phyloP scores from a whole-genome alignment of 306 rosid species.

The Elaeagnus macrophylla region DNA sequence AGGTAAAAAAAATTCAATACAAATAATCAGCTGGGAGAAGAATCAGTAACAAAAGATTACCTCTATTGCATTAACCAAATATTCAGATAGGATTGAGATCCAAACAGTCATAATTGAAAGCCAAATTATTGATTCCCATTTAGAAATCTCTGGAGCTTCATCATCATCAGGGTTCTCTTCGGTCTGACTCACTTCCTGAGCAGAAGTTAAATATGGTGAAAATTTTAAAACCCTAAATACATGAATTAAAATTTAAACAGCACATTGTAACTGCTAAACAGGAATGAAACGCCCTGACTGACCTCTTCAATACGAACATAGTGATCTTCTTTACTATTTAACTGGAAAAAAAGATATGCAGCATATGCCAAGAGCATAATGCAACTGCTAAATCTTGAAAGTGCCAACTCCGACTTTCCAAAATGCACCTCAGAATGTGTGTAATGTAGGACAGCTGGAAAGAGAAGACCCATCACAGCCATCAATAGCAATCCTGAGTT shows the following conservation, averaged over 20 bases:
- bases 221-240: not conserved
- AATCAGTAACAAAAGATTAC: constrained; percentile 21
- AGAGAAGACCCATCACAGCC: constrained; percentile 88
- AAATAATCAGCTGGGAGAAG: not conserved
- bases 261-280: not conserved
- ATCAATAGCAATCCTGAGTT: constrained; percentile 81
- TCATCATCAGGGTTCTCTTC: constrained; percentile 39
- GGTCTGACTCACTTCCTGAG: constrained; percentile 32
- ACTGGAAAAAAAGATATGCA: constrained; percentile 81
- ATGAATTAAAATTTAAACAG: not conserved
- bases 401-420: constrained; percentile 68
- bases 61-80: constrained; percentile 80
- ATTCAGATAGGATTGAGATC: constrained; percentile 81
- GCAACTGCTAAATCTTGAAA: constrained; percentile 90
- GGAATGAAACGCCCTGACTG: constrained; percentile 7
- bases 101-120: constrained; percentile 70
- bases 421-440: constrained; percentile 72
- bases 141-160: constrained; percentile 55
- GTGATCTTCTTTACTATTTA: constrained; percentile 49
- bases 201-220: no score
- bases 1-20: not conserved
- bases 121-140: constrained; percentile 82
- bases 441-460: constrained; percentile 91
- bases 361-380: constrained; percentile 78
- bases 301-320: constrained; percentile 54